These are phyloP conservation scores for Penicillium tannophilum DNA, from an alignment of 495 filamentous ascomycete genomes.

Conservation along the genomic window DNA sequence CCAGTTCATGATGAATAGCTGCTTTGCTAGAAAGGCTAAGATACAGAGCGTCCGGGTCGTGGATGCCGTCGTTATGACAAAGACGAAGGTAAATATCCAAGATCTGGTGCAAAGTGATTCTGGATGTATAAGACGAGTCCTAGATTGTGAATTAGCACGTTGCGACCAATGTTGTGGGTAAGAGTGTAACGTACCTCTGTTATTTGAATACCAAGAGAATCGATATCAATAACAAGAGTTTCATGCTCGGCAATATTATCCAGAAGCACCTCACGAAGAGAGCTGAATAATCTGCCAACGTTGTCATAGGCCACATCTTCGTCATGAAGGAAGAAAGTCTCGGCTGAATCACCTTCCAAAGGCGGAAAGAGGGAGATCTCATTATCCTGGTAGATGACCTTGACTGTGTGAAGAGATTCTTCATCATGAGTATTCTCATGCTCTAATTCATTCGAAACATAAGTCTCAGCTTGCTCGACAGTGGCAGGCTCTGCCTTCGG, in stretches of 20 bases:
- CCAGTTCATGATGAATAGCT: slow-evolving; percentile 44
- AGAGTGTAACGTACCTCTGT: slow-evolving; percentile 62
- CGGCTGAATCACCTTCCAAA: slow-evolving; percentile 61
- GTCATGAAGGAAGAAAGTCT: slow-evolving; percentile 75
- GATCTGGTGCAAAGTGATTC: slow-evolving; percentile 57
- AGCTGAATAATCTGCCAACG: slow-evolving; percentile 62
- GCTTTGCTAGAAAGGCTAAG: slow-evolving; percentile 53
- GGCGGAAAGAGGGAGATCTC: slow-evolving; percentile 75
- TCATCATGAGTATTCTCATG: slow-evolving; percentile 16
- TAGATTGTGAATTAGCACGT: slow-evolving; percentile 37
- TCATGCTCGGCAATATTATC: slow-evolving; percentile 67
- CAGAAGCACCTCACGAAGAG: slow-evolving; percentile 65
- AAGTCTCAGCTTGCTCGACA: slow-evolving; percentile 15
- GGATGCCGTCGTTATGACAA: slow-evolving; percentile 59
- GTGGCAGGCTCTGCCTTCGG: slow-evolving; percentile 5
- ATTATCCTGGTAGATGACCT: slow-evolving; percentile 65
- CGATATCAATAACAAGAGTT: slow-evolving; percentile 68
- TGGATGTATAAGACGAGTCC: slow-evolving; percentile 47
- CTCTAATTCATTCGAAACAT: slow-evolving; percentile 12
- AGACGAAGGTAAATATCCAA: slow-evolving; percentile 60
- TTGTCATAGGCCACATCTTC: slow-evolving; percentile 57
- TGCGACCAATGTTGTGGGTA: background rate
- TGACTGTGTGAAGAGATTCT: slow-evolving; percentile 48
- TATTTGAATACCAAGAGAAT: slow-evolving; percentile 67
- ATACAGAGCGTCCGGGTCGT: slow-evolving; percentile 57